Evolutionary conservation across 768 basidiomycete genomes (phyloP).

Genomic region (Phallus indusiatus): DNA sequence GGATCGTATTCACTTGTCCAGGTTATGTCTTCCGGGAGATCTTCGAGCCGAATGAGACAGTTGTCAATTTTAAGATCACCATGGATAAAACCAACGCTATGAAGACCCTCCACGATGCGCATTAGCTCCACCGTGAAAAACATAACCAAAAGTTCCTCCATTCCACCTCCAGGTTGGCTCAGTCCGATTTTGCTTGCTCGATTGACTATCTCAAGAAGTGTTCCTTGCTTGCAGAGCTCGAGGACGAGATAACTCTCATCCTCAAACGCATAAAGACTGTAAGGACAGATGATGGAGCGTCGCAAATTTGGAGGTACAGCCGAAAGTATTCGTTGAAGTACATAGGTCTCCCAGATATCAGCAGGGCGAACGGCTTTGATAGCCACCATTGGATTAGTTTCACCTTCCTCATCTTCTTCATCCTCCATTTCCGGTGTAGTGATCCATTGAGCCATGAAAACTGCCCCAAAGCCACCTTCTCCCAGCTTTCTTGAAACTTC

Average conservation of each 20-base stretch:
- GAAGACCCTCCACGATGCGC: slow-evolving; percentile 73
- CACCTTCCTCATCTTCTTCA: slow-evolving; percentile 35
- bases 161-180: slow-evolving; percentile 59
- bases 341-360: slow-evolving; percentile 87
- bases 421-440: slow-evolving; percentile 33
- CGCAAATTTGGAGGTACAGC: slow-evolving; percentile 50
- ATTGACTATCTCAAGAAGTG: slow-evolving; percentile 87
- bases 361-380: slow-evolving; percentile 87
- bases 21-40: slow-evolving; percentile 60
- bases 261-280: slow-evolving; percentile 69
- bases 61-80: slow-evolving; percentile 99
- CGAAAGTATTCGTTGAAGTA: slow-evolving; percentile 68
- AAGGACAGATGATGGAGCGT: slow-evolving; percentile 65
- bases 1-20: slow-evolving; percentile 76
- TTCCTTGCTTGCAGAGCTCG: slow-evolving; percentile 85
- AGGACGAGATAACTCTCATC: slow-evolving; percentile 90
- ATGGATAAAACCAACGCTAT: slow-evolving; percentile 80
- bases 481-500: slow-evolving; percentile 81
- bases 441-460: slow-evolving; percentile 66
- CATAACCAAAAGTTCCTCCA: slow-evolving; percentile 89
- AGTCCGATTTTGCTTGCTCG: slow-evolving; percentile 66
- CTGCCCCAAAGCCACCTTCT: slow-evolving; percentile 93
- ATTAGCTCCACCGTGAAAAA: slow-evolving; percentile 94
- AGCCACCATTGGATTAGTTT: slow-evolving; percentile 60
- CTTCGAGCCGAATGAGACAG: slow-evolving; percentile 86